Evolutionary conservation across 2,329 filamentous ascomycete genomes (phyloP).

Genomic region (Fusarium heterosporum): DNA sequence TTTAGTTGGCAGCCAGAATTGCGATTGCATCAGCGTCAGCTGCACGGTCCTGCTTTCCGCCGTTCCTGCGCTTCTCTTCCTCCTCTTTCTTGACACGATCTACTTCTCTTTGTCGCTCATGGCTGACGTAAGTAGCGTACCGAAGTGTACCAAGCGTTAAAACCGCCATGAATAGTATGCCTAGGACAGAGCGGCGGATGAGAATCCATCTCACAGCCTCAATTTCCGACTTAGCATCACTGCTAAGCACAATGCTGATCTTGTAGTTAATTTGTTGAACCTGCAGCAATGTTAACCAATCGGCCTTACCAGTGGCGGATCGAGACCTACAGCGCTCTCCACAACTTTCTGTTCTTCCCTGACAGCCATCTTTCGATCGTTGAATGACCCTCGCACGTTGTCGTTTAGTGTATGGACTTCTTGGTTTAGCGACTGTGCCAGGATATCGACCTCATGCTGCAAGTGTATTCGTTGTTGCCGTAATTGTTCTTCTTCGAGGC

Average conservation of each 20-base stretch:
- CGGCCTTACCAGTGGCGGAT: not conserved
- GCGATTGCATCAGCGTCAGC: slow-evolving; percentile 65
- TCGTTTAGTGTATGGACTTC: slow-evolving; percentile 86
- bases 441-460: slow-evolving; percentile 95
- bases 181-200: slow-evolving; percentile 71
- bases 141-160: slow-evolving; percentile 69
- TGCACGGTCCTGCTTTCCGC: slow-evolving; percentile 60
- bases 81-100: slow-evolving; percentile 58
- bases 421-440: slow-evolving; percentile 86
- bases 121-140: slow-evolving; percentile 68
- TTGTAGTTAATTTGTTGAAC: slow-evolving; percentile 97
- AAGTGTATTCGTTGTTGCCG: slow-evolving; percentile 85
- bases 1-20: slow-evolving; percentile 68
- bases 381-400: slow-evolving; percentile 94
- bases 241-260: slow-evolving; percentile 90
- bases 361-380: slow-evolving; percentile 93
- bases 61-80: slow-evolving; percentile 57
- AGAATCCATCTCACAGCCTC: slow-evolving; percentile 91
- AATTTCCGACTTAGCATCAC: slow-evolving; percentile 90
- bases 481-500: slow-evolving; percentile 81
- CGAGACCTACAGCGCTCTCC: slow-evolving; percentile 76
- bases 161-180: slow-evolving; percentile 74
- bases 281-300: slow-evolving; percentile 53
- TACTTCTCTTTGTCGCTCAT: slow-evolving; percentile 61
- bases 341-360: slow-evolving; percentile 86